phyloP scores from a whole-genome alignment of 441 rosid genomes.

The Gossypium aridum region DNA sequence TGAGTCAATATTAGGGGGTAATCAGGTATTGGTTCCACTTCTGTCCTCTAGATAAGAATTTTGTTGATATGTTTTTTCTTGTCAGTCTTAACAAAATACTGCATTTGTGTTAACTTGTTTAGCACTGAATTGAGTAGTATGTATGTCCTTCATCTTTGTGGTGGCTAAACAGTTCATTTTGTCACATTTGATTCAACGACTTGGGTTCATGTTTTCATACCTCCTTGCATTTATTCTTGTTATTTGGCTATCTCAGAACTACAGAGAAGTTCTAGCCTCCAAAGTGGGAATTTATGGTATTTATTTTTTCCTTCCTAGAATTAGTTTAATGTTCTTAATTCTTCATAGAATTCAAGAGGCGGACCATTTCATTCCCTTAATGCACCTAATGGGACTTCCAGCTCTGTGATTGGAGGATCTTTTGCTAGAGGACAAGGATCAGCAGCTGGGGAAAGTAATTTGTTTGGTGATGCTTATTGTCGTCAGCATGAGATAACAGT shows the following conservation, averaged over 20 bases:
- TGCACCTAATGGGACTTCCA: constrained; percentile 38
- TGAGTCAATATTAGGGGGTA: constrained; percentile 31
- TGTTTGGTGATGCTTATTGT: constrained; percentile 68
- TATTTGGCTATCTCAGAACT: background rate
- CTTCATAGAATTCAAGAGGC: constrained; percentile 34
- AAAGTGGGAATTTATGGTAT: background rate
- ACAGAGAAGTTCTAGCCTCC: background rate
- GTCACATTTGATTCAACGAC: background rate
- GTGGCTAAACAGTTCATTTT: background rate
- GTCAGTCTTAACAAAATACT: background rate
- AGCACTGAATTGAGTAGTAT: background rate
- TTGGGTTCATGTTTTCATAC: background rate
- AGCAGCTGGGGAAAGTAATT: constrained; percentile 33
- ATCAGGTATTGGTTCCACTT: constrained; percentile 34
- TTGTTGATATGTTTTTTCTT: background rate
- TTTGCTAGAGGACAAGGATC: constrained; percentile 42
- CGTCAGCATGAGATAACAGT: constrained; percentile 82
- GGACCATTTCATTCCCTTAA: constrained; percentile 38
- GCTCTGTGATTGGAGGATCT: constrained; percentile 34
- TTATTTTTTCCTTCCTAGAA: constrained; percentile 11
- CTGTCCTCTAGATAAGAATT: background rate
- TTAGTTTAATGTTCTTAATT: constrained; percentile 33
- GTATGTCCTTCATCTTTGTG: background rate
- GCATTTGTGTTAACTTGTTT: background rate
- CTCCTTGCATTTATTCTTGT: background rate